Conservation (phyloP, 139 green algal species). For the Nannochloris sp. region DNA sequence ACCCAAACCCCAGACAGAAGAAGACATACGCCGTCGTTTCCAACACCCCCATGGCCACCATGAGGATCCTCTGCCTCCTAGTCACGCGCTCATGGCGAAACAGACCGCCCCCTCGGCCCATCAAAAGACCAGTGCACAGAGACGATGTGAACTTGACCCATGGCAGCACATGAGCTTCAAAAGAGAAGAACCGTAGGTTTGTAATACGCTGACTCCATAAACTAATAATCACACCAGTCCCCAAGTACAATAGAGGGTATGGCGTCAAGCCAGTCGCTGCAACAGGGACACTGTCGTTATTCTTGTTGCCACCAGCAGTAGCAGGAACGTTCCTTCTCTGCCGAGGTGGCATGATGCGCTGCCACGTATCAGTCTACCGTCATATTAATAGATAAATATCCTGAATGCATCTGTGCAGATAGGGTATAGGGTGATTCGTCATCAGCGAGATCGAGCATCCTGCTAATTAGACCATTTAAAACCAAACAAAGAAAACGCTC, state of each 20-base stretch:
- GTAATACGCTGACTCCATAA: conserved; percentile 13
- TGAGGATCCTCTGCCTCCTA: conserved; percentile 16
- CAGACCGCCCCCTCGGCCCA: too few relatives aligned
- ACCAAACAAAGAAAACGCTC: too few relatives aligned
- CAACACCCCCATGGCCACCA: conserved; percentile 28
- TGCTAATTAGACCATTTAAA: too few relatives aligned
- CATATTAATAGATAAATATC: too few relatives aligned
- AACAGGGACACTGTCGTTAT: too few relatives aligned
- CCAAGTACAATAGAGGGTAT: conserved; percentile 9
- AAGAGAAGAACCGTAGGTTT: conserved; percentile 14
- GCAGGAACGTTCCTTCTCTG: too few relatives aligned
- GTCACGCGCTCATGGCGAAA: background rate
- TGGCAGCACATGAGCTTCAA: conserved; percentile 25
- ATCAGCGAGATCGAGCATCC: too few relatives aligned
- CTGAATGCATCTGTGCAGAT: too few relatives aligned
- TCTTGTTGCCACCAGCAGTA: too few relatives aligned
- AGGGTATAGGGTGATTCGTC: too few relatives aligned
- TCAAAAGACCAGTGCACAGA: background rate
- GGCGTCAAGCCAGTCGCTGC: background rate
- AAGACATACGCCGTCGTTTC: conserved; percentile 27
- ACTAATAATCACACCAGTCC: conserved; percentile 15
- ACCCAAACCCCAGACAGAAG: conserved; percentile 28
- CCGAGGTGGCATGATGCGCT: too few relatives aligned
- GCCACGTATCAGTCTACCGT: too few relatives aligned
- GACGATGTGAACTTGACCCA: conserved; percentile 27